phyloP scores from a whole-genome alignment of 192 early-diverging fungal species.

The Backusella parvicylindrica region DNA sequence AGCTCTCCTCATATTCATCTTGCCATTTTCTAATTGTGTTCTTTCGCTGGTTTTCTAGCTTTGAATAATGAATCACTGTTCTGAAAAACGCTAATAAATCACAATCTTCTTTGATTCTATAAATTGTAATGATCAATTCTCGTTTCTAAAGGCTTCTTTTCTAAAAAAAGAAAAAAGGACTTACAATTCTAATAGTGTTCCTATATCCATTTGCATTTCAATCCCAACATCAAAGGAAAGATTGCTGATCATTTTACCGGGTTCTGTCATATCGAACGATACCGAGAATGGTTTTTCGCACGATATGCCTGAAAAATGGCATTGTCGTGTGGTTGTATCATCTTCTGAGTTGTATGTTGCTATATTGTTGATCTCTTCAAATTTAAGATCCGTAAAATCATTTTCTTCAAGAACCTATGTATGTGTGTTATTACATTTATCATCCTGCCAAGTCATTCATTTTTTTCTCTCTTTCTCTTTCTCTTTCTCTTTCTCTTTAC shows the following conservation, averaged over 20 bases:
- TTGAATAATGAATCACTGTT: constrained; percentile 22
- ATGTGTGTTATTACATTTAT: background rate
- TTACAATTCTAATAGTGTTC: background rate
- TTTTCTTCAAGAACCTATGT: background rate
- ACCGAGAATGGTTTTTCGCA: background rate
- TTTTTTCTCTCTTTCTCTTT: no score
- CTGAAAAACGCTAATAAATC: constrained; percentile 26
- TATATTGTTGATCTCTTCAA: background rate
- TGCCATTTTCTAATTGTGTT: background rate
- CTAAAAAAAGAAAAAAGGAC: background rate
- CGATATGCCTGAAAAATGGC: background rate
- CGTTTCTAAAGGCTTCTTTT: no score
- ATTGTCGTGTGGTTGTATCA: background rate
- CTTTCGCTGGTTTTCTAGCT: constrained; percentile 4
- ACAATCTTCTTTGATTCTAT: constrained; percentile 17
- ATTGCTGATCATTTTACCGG: background rate
- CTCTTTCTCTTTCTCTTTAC: background rate
- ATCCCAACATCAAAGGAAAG: constrained; percentile 15
- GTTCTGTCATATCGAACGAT: constrained; percentile 8
- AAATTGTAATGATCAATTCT: background rate
- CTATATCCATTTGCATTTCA: constrained; percentile 14
- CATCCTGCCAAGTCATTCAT: no score
- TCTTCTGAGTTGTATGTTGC: background rate
- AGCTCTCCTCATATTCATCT: background rate
- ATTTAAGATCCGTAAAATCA: constrained; percentile 2